Percentiles rank a stretch among this genome's conserved stretches.
Evolutionary conservation across 345 rosid species (phyloP).

Genomic region (Dimocarpus longan): DNA sequence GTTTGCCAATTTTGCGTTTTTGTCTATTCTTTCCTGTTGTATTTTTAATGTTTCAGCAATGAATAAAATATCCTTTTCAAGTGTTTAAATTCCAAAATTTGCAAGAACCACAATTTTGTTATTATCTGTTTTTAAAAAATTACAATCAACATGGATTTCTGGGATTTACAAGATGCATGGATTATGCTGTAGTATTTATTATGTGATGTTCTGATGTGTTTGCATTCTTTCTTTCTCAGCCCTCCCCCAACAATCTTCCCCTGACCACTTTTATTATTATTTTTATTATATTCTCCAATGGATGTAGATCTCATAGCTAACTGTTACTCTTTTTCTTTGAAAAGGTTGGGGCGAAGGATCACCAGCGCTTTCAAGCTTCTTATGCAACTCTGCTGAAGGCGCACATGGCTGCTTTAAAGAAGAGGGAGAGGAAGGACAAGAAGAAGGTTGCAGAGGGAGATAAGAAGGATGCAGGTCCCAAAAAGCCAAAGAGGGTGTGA

Average conservation of each 20-base stretch:
- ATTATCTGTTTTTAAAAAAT: neutral
- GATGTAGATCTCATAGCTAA: conserved; percentile 17
- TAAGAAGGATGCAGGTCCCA: conserved; percentile 42
- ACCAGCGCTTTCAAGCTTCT: conserved; percentile 91
- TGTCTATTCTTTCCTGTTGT: neutral
- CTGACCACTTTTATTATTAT: neutral
- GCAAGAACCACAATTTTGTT: neutral
- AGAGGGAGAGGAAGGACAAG: conserved; percentile 90
- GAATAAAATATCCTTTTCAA: neutral
- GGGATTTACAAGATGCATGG: neutral
- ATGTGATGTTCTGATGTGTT: neutral
- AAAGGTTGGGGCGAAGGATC: conserved; percentile 90
- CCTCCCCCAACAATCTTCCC: neutral
- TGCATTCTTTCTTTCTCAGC: neutral
- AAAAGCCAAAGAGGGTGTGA: conserved; percentile 41
- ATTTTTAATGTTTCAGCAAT: neutral
- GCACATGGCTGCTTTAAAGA: conserved; percentile 84
- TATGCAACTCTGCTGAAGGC: conserved; percentile 94
- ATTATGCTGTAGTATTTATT: neutral
- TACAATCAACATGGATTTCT: neutral
- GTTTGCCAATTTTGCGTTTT: neutral
- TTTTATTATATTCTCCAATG: neutral
- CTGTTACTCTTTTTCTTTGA: neutral
- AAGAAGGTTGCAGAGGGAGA: conserved; percentile 70
- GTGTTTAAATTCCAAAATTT: neutral